Base-by-base conservation (phyloP, 2,329 filamentous ascomycete genomes). In the Venturia carpophila region DNA sequence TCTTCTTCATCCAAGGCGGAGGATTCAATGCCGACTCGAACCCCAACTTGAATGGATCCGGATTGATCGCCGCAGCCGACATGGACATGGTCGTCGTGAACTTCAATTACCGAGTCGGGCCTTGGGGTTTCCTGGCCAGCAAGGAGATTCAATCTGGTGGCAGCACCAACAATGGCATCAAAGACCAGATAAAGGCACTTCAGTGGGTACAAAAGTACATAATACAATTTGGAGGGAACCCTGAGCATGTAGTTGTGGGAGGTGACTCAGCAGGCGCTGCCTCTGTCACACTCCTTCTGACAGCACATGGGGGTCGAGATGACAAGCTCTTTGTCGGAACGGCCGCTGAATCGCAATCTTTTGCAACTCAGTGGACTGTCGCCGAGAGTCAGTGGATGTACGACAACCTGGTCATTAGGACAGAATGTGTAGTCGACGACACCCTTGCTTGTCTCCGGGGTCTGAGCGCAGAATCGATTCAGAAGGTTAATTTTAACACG, bases 341-440 rank as follows among this genome's bases (percentile, higher is more conserved):
- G 27, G 49, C 49, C 10, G 49, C 49, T 19, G 49, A 55, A 66
- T 84, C 81, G 0, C 80, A 83, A 64, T 82, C 79, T 21, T 83
- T 83, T 68, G 77, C 76, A 2, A 74, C 76, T 1, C 75, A 83
- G 66, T 74, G 79, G n/a, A 79, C 76, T 7, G 79, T 80, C 58
- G 77, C 80, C 76, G 70, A 81, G 64, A 76, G 73, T 61, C 85
- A 90, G 69, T 79, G 81, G 0, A 76, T 84, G 5, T 91, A 90
- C 71, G 80, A 91, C 70, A 75, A 77, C 0, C 82, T 92, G 3
- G 83, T 87, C 9, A 70, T 74, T 1, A 77, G 79, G 34, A 84
- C 84, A 0, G 86, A 80, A 62, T 94, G 90, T 75, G 47, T 56
- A 30, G 13, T 60, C 19, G 39, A n/a, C 7, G 69, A 70, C 17